Evolutionary conservation across 306 rosid species (phyloP).

Genomic region (apple (Malus domestica)): ASM211411v1 NC_041802.1:28574501-28575000

Average conservation of each 20-base stretch:
- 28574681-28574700: too few relatives aligned
- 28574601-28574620: background rate
- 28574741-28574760: background rate
- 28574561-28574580: conserved; percentile 29
- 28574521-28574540: conserved; percentile 48
- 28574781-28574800: background rate
- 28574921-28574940: conserved; percentile 49
- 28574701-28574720: background rate
- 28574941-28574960: conserved; percentile 67
- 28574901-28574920: background rate
- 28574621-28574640: conserved; percentile 7
- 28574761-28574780: background rate
- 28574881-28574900: background rate
- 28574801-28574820: background rate
- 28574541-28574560: conserved; percentile 62
- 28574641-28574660: conserved; percentile 8
- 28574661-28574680: background rate
- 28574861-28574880: too few relatives aligned
- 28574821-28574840: too few relatives aligned
- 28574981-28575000: conserved; percentile 38
- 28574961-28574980: conserved; percentile 54
- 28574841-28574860: background rate
- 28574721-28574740: background rate
- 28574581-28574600: background rate
- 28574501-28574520: conserved; percentile 65